These are phyloP conservation scores for Penicillium oxalicum DNA, from an alignment of 2,329 filamentous ascomycete species.

Conservation along the genomic window DNA sequence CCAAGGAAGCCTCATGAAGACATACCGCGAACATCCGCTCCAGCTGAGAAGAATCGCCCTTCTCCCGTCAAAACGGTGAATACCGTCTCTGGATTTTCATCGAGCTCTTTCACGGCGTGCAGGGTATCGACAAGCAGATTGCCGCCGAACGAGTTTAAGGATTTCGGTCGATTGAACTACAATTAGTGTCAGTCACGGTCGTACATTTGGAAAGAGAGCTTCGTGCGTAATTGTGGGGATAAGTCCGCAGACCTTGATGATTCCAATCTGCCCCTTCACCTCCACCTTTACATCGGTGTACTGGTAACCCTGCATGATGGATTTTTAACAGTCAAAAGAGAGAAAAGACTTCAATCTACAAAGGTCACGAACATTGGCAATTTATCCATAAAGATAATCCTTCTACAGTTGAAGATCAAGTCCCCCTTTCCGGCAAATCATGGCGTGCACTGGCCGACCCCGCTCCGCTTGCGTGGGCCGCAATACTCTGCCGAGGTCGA, in stretches of 20 bases:
- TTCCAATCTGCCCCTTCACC: conserved; percentile 41
- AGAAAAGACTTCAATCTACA: too few relatives aligned
- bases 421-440: not conserved
- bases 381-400: too few relatives aligned
- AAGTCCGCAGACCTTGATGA: conserved; percentile 30
- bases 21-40: conserved; percentile 44
- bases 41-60: conserved; percentile 47
- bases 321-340: too few relatives aligned
- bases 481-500: not conserved
- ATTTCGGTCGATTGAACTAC: conserved; percentile 46
- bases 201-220: too few relatives aligned
- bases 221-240: conserved; percentile 14
- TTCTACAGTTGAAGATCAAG: too few relatives aligned
- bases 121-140: conserved; percentile 42
- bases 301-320: conserved; percentile 9
- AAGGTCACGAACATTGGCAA: too few relatives aligned
- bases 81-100: conserved; percentile 45
- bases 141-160: conserved; percentile 46
- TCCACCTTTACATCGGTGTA: conserved; percentile 43
- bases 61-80: conserved; percentile 49
- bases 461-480: not conserved
- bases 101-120: conserved; percentile 39
- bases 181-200: not conserved
- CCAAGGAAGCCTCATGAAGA: conserved; percentile 1
- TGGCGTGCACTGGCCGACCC: not conserved